phyloP scores from a whole-genome alignment of 257 asterid species.

The Salvia splendens region DNA sequence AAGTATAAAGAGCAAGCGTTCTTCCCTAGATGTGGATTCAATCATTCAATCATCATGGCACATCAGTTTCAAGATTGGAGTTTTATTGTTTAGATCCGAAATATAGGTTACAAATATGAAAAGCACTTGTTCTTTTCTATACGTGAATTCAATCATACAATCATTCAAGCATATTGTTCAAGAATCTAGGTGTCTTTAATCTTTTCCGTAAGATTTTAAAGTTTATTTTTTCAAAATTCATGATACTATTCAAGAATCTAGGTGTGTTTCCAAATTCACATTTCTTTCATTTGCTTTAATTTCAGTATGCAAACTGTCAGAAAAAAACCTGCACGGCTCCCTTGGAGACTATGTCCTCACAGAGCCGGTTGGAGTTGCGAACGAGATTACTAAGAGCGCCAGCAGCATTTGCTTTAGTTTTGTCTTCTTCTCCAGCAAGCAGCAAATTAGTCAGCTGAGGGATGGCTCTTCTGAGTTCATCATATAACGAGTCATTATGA shows the following conservation, averaged over 20 bases:
- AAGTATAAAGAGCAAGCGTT: background rate
- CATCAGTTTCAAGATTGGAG: background rate
- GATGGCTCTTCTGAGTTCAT: constrained; percentile 80
- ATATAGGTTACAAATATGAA: too few species aligned
- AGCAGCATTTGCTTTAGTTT: constrained; percentile 98
- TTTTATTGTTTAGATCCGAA: too few species aligned
- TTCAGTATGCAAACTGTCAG: background rate
- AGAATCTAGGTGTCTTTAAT: background rate
- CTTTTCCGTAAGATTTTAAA: background rate
- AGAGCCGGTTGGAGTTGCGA: constrained; percentile 88
- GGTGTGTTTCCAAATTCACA: background rate
- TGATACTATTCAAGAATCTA: background rate
- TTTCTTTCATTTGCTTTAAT: background rate
- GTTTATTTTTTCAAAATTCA: background rate
- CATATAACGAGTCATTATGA: constrained; percentile 83
- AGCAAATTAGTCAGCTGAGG: constrained; percentile 82
- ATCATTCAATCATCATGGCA: background rate
- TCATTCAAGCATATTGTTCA: background rate
- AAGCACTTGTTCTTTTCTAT: too few species aligned
- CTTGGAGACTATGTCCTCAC: constrained; percentile 85
- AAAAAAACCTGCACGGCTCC: constrained; percentile 90
- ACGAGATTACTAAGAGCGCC: constrained; percentile 98
- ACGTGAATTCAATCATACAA: too few species aligned
- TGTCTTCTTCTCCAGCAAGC: constrained; percentile 87
- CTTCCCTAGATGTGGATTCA: background rate